phyloP scores from a whole-genome alignment of 2,329 filamentous ascomycete species.

The Acrocalymma vagum region DNA sequence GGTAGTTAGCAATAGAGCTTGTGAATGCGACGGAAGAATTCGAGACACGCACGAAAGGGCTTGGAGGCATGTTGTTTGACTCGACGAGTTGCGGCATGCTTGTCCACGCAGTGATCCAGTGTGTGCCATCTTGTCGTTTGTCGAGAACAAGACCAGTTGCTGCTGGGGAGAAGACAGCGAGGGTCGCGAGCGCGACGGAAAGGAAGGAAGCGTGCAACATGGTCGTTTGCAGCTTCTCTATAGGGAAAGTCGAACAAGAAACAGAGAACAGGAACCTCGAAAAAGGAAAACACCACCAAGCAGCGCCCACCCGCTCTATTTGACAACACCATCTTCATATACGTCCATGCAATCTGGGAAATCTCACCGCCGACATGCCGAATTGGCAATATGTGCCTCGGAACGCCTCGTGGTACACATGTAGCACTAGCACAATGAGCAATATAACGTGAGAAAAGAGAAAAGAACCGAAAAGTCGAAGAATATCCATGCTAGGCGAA shows the following conservation, averaged over 20 bases:
- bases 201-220: slow-evolving; percentile 10
- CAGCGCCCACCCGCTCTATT: no score
- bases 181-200: slow-evolving; percentile 7
- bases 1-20: not conserved
- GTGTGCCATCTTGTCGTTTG: slow-evolving; percentile 34
- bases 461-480: no score
- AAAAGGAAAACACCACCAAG: not conserved
- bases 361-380: no score
- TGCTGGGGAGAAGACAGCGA: slow-evolving; percentile 7
- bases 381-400: no score
- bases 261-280: not conserved
- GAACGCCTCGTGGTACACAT: no score
- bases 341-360: no score
- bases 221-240: no score
- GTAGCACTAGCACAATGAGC: no score
- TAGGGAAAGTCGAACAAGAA: not conserved
- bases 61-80: slow-evolving; percentile 65
- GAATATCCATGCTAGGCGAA: no score
- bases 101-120: slow-evolving; percentile 69
- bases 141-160: slow-evolving; percentile 12
- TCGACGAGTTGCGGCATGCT: slow-evolving; percentile 72
- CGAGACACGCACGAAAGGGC: slow-evolving; percentile 54
- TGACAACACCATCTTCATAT: no score
- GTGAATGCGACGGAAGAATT: not conserved
- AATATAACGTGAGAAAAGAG: no score